Conservation (phyloP, 2,329 filamentous ascomycete genomes). For the Pseudogymnoascus sp. region DNA sequence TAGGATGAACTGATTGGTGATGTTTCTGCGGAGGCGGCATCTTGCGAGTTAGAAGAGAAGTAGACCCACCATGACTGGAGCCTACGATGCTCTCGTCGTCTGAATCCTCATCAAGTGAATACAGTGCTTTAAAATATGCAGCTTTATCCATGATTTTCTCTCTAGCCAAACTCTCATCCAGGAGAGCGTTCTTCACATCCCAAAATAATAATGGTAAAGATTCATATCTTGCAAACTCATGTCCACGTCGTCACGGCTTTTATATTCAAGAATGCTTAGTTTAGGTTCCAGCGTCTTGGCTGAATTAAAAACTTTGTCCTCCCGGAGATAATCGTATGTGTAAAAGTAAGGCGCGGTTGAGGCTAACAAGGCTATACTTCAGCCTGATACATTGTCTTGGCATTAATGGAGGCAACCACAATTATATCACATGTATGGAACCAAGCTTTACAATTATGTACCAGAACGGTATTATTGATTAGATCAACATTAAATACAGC, state of each 20-base stretch:
- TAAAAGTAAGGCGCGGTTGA: not conserved
- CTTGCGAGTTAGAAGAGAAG: conserved; percentile 30
- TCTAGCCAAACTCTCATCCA: not conserved
- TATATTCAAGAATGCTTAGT: conserved; percentile 7
- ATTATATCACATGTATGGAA: not conserved
- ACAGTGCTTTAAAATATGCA: conserved; percentile 22
- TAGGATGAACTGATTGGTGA: conserved; percentile 25
- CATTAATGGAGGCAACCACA: not conserved
- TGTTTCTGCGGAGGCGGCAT: conserved; percentile 28
- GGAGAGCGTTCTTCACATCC: not conserved
- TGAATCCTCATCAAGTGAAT: conserved; percentile 22
- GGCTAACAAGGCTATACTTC: not conserved
- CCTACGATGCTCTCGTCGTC: conserved; percentile 21
- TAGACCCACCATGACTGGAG: not conserved
- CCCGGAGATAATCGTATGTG: not conserved
- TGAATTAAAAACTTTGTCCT: not conserved
- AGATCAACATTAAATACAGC: conserved; percentile 1
- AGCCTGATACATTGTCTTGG: not conserved
- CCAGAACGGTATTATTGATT: not conserved
- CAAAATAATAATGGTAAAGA: not conserved
- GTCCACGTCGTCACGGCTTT: not conserved
- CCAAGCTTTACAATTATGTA: not conserved
- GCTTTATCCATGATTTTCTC: conserved; percentile 10
- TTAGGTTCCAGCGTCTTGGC: conserved; percentile 5
- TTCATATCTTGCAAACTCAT: conserved; percentile 2